Evolutionary conservation across 192 early-diverging fungal genomes (phyloP), one percentile per base, ranked within the genome.

Genomic region (Coemansia sp.): DNA sequence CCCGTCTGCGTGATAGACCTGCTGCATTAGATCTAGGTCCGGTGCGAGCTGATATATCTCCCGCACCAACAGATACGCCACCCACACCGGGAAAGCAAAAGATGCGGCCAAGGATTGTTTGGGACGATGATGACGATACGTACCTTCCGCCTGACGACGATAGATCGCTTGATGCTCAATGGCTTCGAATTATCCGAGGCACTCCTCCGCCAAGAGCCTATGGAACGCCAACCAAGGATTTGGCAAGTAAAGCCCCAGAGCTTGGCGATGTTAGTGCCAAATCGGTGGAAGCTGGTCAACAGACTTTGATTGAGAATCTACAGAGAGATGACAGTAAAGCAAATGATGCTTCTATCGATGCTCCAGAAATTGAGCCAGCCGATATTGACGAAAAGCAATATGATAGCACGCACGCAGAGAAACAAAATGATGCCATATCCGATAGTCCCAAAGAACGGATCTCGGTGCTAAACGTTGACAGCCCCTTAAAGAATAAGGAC

Each of bases 161-260:
- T 44, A 69, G 7, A 60, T 77, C 80, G 4, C 41, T 83, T 4
- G 71, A 76, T 26, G 80, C 80, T 11, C 80, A 83, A 48, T 83
- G 80, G 80, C 80, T 76, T 42, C 71, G 80, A 37, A 83, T 83
- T 18, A 61, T 83, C 40, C 74, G 68, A 6, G 75, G 75, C 26
- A 69, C 74, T 19, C 80, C 80, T 19, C 80, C 75, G 26, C 45
- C 66, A 21, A 50, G 80, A n/a, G 63, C 67, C 9, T 39, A 59
- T 3, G 39, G 67, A 26, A 26, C 45, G 9, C 41, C 70, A 5
- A 32, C 49, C n/a, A 64, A 64, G 19, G 57, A 18, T 37, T 12
- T 5, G n/a, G 7, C 1, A 40, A 18, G n/a, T 9, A 58, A 58
- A 5, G 37, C 32, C 2, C 7, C 38, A 9, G 16, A 58, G 13